Base-by-base conservation (phyloP, 305 asterid species). In the Rubia balearica region DNA sequence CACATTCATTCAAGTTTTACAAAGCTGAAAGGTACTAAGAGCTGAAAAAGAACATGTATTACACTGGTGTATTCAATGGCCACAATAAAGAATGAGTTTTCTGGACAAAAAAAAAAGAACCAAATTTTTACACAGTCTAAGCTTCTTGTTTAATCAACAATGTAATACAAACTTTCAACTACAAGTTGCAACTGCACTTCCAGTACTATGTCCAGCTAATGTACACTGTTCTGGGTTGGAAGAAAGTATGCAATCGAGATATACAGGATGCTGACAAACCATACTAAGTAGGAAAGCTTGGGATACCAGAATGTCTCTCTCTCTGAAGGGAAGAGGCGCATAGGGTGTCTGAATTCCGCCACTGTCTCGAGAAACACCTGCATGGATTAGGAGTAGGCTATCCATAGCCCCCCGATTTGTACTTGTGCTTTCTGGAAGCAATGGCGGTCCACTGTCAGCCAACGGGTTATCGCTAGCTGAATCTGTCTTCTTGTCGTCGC, bases 391-490 rank as follows among this genome's bases (percentile, higher is more conserved):
- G 14, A 45, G 74, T 76, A 75, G 83, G 68, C 76, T 81, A 56
- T 79, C 93, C 38, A 79, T 74, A 68, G 77, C 68, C 59, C 83
- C 88, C 27, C 87, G 73, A 73, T 69, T 80, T 12, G 83, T 46
- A 75, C 79, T 83, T 14, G 83, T 49, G 76, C 80, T 84, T 78
- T 77, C 86, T 4, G 88, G 88, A 68, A 69, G 80, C 74, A 88
- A 77, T 67, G 87, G 94, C 10, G 83, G 85, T 67, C 79, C 87
- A 38, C 63, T 81, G 76, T 75, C 68, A 14, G 78, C 66, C 55
- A 69, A 68, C 73, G 91, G 77, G 24, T 78, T 76, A 71, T 71
- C 72, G 0, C 79, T 74, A 71, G 73, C 73, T 1, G 78, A 17
- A 60, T 82, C 82, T 14, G 69, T 72, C 76, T 66, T 79, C 60